Evolutionary conservation across 345 rosid species (phyloP).

Genomic region (Brassica napus): DNA sequence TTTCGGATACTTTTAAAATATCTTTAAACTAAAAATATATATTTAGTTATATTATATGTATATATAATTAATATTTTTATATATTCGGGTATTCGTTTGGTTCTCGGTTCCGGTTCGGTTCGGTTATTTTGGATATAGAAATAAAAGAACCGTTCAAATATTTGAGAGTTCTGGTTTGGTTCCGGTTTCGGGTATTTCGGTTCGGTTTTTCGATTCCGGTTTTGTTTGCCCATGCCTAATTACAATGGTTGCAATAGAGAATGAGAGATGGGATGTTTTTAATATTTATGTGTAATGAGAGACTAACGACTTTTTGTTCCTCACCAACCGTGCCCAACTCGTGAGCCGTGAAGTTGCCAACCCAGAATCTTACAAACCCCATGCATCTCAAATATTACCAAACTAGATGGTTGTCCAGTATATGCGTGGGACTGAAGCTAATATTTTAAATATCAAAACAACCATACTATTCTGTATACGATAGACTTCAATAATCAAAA

Average conservation of each 20-base stretch:
- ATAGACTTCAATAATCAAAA: neutral
- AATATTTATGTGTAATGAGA: neutral
- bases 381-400: constrained; percentile 1
- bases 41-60: no score
- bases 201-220: no score
- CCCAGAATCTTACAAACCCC: constrained; percentile 19
- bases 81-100: no score
- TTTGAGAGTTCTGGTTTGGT: no score
- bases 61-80: no score
- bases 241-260: neutral
- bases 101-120: no score
- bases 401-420: neutral
- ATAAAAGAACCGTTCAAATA: no score
- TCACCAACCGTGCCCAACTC: constrained; percentile 72
- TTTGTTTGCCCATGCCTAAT: no score
- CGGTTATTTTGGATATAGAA: no score
- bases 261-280: constrained; percentile 25
- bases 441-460: neutral
- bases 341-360: constrained; percentile 43
- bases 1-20: no score
- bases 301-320: constrained; percentile 46
- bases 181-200: no score
- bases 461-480: neutral
- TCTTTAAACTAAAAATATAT: no score
- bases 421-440: neutral